Base-by-base conservation (phyloP, 768 basidiomycete genomes). In the Psilocybe azurescens region DNA sequence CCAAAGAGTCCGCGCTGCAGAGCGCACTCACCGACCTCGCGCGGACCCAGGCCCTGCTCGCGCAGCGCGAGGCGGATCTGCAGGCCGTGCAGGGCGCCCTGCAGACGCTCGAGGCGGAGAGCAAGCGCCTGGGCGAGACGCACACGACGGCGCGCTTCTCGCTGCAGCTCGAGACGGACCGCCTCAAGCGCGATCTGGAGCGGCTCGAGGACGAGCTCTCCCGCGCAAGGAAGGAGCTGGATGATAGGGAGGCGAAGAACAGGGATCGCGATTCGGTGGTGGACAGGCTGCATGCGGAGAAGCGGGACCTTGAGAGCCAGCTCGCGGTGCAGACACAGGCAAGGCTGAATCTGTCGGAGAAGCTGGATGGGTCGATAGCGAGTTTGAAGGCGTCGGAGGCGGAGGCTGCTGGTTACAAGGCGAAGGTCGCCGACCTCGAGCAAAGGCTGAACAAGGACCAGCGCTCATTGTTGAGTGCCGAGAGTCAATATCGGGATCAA, bases 401-500 rank as follows among this genome's bases (percentile, higher is more conserved):
- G 0, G 95, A 99, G 62, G 76, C 89, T 7, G 76, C 78, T 2
- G 74, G 72, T 0, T 81, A 88, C 47, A 89, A 88, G 53, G 75
- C 84, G 2, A 87, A 87, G 53, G 81, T 89, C 3, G 79, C 82
- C 16, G 92, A 95, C 28, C 77, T 97, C 50, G 97, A 99, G 78
- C 81, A 83, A 62, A 80, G 93, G 60, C 74, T 96, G 64, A 85
- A 87, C 44, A 94, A 93, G 74, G 94, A 95, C 64, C 92, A 95
- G 73, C 81, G 91, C 39, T 81, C 86, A 46, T 72, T 95, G 61
- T 72, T 93, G 64, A 73, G 77, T 24, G 86, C 89, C 2, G 95
- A 97, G 75, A 85, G 78, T 57, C 89, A 94, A 75, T 95, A 93
- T 71, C 83, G 95, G 29, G 93, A 97, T 75, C 96, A 98, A 76